Base-by-base conservation (phyloP, 305 asterid genomes). In the Fraxinus nigra region DNA sequence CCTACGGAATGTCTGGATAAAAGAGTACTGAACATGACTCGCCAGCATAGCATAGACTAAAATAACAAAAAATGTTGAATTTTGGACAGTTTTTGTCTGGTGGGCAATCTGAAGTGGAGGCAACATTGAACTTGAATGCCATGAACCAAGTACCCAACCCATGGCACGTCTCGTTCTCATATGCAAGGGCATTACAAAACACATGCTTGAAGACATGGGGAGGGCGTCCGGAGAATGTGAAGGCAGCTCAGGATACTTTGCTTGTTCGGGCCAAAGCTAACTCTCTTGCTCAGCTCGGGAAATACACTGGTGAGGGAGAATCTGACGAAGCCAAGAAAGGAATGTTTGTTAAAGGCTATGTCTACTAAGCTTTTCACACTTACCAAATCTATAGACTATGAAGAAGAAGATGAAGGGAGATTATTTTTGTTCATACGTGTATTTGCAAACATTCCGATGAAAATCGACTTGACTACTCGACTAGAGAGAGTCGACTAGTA, bases 81-180 rank as follows among this genome's bases (percentile, higher is more conserved):
- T 18, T 38, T 46, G 73, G 37, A 28, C 86, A 90, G 93, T 88
- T 90, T 76, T 88, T 90, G 88, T 90, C 93, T 33, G 92, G 93
- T 70, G 93, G 93, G 9, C 93, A 90, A 87, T 88, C 93, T 32
- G 92, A 90, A 84, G 92, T 90, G 24, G 93, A 90, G 82, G 93
- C 90, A 7, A 90, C 93, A 69, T 85, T 87, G 79, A 90, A 90
- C 88, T 83, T 90, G 92, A 88, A 90, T 30, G 93, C 93, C 32
- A 90, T 90, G 93, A 90, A 90, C 87, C 93, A 90, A 84, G 67
- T 89, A 72, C 85, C 93, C 24, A 90, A 88, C 89, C 93, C 93
- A 1, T 90, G 93, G 93, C 93, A 88, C 77, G 92, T 90, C 14
- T 90, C 93, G 0, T 88, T 90, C 87, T 88, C 93, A 3, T 90